Evolutionary conservation across 495 filamentous ascomycete genomes (phyloP).

Genomic region (Xylaria curta): DNA sequence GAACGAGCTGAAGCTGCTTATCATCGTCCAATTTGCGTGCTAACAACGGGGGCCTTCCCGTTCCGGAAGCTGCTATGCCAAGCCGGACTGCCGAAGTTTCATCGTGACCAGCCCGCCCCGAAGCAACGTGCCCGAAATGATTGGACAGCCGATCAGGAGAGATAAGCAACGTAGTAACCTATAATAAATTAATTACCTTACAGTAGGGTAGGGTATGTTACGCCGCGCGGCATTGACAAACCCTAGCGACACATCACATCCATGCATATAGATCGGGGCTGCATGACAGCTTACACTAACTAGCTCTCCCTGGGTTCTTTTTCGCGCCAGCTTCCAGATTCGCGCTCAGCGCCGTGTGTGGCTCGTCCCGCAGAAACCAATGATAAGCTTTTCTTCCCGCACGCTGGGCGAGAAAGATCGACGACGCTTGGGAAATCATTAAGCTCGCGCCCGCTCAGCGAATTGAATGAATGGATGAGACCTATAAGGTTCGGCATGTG

Average conservation of each 20-base stretch:
- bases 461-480: not conserved
- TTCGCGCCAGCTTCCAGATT: slow-evolving; percentile 22
- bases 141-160: slow-evolving; percentile 1
- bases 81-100: slow-evolving; percentile 18
- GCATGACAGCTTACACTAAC: not conserved
- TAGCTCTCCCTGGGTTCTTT: not conserved
- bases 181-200: not conserved
- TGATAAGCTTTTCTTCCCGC: slow-evolving; percentile 20
- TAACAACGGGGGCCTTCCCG: slow-evolving; percentile 14
- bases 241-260: not conserved
- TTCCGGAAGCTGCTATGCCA: slow-evolving; percentile 23
- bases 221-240: not conserved
- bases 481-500: not conserved
- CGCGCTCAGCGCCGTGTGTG: slow-evolving; percentile 1
- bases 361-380: slow-evolving; percentile 9
- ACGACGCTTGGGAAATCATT: not conserved
- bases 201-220: not conserved
- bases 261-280: not conserved
- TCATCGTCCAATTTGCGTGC: not conserved
- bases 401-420: slow-evolving; percentile 5
- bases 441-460: not conserved
- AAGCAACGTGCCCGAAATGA: slow-evolving; percentile 4
- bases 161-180: not conserved
- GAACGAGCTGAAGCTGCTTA: not conserved
- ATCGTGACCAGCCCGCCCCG: slow-evolving; percentile 5